phyloP scores from a whole-genome alignment of 139 green algal genomes.

The Asterochloris sp. region DNA sequence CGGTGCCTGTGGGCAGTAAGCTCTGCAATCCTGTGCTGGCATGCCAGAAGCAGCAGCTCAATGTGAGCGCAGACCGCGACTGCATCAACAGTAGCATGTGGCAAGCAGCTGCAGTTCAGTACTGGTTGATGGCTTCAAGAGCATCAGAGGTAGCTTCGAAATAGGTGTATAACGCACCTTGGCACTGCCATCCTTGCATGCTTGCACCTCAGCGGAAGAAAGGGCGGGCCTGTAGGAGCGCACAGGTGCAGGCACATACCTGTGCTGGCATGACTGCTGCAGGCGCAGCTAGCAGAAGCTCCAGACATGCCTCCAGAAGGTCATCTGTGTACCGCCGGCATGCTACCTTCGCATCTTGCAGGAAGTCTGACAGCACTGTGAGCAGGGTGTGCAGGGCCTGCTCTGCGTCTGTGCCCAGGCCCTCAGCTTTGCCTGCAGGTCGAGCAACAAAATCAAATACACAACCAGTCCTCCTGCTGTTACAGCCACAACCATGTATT shows the following conservation, averaged over 20 bases:
- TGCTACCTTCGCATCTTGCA: slow-evolving; percentile 10
- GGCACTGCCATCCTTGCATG: not conserved
- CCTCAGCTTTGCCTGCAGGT: not conserved
- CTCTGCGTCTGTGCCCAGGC: not conserved
- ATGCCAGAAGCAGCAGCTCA: no score
- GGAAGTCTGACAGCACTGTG: not conserved
- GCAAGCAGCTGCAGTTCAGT: not conserved
- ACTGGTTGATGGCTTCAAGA: not conserved
- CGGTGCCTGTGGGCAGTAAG: no score
- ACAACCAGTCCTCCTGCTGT: not conserved
- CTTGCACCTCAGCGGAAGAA: not conserved
- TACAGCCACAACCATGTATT: not conserved
- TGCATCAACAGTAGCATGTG: no score
- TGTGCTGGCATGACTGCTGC: slow-evolving; percentile 8
- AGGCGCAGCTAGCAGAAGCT: slow-evolving; percentile 24
- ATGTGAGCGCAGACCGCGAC: no score
- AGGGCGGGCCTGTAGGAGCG: not conserved
- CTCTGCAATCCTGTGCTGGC: no score
- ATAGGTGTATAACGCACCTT: not conserved
- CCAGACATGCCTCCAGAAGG: slow-evolving; percentile 18
- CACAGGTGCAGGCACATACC: not conserved
- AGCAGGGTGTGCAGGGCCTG: not conserved
- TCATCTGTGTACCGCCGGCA: slow-evolving; percentile 20
- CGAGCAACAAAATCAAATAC: not conserved
- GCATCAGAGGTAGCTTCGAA: not conserved